These are phyloP conservation scores for Mimosa pudica DNA, from an alignment of 306 rosid species.

Conservation along the genomic window DNA sequence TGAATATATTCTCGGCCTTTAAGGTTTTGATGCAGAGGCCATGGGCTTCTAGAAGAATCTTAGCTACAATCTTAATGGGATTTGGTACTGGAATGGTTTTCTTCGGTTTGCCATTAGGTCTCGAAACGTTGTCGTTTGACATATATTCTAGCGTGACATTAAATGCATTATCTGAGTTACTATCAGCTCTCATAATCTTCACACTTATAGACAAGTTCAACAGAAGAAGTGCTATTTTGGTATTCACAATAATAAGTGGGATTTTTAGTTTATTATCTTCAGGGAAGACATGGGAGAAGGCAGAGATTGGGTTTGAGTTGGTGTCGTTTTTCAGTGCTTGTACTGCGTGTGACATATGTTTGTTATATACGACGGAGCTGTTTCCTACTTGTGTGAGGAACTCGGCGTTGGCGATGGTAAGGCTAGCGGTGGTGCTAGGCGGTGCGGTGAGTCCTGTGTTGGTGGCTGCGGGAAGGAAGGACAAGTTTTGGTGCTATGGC, in stretches of 20 bases:
- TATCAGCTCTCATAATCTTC: conserved; percentile 44
- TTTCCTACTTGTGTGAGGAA: conserved; percentile 72
- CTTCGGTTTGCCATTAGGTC: conserved; percentile 71
- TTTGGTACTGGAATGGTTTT: conserved; percentile 61
- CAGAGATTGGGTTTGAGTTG: conserved; percentile 49
- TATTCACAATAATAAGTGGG: conserved; percentile 42
- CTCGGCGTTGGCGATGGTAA: conserved; percentile 61
- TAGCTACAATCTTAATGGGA: conserved; percentile 39
- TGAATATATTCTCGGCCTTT: conserved; percentile 44
- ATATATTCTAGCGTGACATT: conserved; percentile 58
- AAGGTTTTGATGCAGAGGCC: conserved; percentile 36
- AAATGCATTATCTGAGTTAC: conserved; percentile 67
- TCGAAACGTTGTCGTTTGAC: conserved; percentile 51
- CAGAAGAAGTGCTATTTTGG: conserved; percentile 44
- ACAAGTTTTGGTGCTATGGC: conserved; percentile 50
- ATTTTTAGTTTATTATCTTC: conserved; percentile 48
- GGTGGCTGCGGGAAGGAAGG: conserved; percentile 48
- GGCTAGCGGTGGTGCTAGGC: conserved; percentile 59
- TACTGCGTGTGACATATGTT: conserved; percentile 38
- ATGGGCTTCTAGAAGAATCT: conserved; percentile 56
- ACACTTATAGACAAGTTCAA: conserved; percentile 45
- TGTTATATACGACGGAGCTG: conserved; percentile 57
- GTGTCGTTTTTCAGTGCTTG: conserved; percentile 61
- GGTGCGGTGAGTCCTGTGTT: conserved; percentile 53
- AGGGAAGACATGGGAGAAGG: conserved; percentile 18